These are phyloP conservation scores for Fusarium buxicola DNA, from an alignment of 2,329 filamentous ascomycete species.

Conservation along the genomic window DNA sequence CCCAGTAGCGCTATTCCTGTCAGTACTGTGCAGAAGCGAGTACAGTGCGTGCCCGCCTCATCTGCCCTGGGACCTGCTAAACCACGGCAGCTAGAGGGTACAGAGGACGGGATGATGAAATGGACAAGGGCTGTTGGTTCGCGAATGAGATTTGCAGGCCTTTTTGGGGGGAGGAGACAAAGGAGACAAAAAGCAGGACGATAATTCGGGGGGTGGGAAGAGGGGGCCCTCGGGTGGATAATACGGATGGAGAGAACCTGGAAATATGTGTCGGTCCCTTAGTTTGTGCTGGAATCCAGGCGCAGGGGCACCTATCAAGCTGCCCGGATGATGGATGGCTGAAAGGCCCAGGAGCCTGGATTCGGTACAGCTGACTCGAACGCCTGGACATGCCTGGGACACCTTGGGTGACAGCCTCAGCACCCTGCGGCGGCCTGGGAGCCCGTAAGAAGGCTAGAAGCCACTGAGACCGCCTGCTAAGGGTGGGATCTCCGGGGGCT, in stretches of 20 bases:
- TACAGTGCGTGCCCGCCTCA: slow-evolving; percentile 18
- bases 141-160: neutral
- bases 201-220: neutral
- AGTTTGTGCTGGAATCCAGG: neutral
- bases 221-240: slow-evolving; percentile 1
- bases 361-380: slow-evolving; percentile 46
- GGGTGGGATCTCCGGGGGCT: slow-evolving; percentile 24
- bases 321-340: slow-evolving; percentile 22
- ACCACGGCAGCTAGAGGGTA: neutral
- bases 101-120: neutral
- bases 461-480: slow-evolving; percentile 21
- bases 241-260: neutral
- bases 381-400: slow-evolving; percentile 29
- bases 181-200: no score
- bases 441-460: neutral
- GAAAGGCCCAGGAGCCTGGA: slow-evolving; percentile 46
- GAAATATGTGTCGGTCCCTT: neutral
- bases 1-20: slow-evolving; percentile 20
- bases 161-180: no score
- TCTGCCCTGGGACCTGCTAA: neutral
- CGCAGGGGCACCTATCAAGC: neutral
- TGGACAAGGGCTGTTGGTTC: slow-evolving; percentile 6
- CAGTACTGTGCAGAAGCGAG: slow-evolving; percentile 28
- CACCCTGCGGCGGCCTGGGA: neutral
- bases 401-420: slow-evolving; percentile 11